Base-by-base conservation (phyloP, 83 land plant genomes). In the Diphasiastrum complanatum region DNA sequence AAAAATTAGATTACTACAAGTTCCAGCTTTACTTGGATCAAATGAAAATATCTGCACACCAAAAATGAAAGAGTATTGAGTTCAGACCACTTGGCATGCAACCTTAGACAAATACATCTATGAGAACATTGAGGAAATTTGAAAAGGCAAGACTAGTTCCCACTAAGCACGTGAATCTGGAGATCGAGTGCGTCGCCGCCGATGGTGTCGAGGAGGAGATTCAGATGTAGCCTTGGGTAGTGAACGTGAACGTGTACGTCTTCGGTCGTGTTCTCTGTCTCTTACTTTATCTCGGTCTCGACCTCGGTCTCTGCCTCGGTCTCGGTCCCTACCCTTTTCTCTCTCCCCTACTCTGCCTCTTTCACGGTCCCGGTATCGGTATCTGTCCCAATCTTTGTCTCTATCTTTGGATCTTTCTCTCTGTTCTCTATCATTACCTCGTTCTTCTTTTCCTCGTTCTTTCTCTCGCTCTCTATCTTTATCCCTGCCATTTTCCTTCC, bases 201-300 rank as follows among this genome's bases (percentile, higher is more conserved):
- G 37, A 29, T 73, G 63, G 50, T 68, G 81, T 40, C 83, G 70
- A 41, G 52, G 61, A 51, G 75, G 75, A 19, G 78, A 75, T 28
- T 57, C 33, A 0, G 61, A 58, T 33, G 16, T 33, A 23, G 55
- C 57, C 28, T 28, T 60, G 33, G 53, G 62, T 5, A 87, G 85
- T 30, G 96, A 81, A 30, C 81, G 80, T 1, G 87, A 82, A 45
- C 95, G 76, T 50, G 85, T 80, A 36, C 65, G 67, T 10, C 32
- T 22, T 24, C 58, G 52, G 22, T 46, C 40, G 19, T 26, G 68
- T 27, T 47, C 61, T 11, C 58, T 36, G 0, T 43, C 47, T 57
- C 59, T 69, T n/a, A 58, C 77, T 29, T 49, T 37, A 8, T 53
- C 47, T 28, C 60, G 43, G 36, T 57, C 51, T 36, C 69, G 48